phyloP scores from a whole-genome alignment of 2,329 filamentous ascomycete genomes.

The Fusarium transvaalense region DNA sequence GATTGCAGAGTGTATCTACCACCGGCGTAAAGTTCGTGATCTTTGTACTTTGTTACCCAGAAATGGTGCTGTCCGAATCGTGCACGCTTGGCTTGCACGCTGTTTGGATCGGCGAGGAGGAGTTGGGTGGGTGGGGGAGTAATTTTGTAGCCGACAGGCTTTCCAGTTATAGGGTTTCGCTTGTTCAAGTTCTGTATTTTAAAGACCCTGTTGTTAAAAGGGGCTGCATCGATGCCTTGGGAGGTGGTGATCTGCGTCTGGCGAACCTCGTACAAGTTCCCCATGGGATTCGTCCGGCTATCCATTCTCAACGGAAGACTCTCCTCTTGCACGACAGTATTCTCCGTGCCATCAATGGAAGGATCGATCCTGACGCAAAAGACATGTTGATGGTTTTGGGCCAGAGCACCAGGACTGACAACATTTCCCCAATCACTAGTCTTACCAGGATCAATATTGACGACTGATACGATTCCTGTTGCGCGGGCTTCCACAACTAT shows the following conservation, averaged over 20 bases:
- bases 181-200: constrained; percentile 62
- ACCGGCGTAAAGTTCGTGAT: constrained; percentile 60
- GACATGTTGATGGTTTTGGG: constrained; percentile 78
- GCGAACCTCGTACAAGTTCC: constrained; percentile 58
- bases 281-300: constrained; percentile 61
- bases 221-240: constrained; percentile 63
- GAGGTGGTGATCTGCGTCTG: constrained; percentile 60
- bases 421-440: constrained; percentile 68
- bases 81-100: constrained; percentile 56
- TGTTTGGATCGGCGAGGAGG: constrained; percentile 57
- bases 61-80: constrained; percentile 60
- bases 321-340: constrained; percentile 63
- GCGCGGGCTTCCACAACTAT: constrained; percentile 73
- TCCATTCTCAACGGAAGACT: constrained; percentile 59
- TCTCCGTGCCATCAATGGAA: constrained; percentile 70
- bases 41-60: constrained; percentile 61
- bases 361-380: constrained; percentile 76
- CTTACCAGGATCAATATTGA: constrained; percentile 69
- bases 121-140: constrained; percentile 56
- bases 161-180: constrained; percentile 59
- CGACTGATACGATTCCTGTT: constrained; percentile 73
- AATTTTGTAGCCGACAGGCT: constrained; percentile 63
- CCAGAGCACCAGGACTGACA: constrained; percentile 73
- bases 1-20: constrained; percentile 55
- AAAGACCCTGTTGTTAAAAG: constrained; percentile 62